Evolutionary conservation across 192 early-diverging fungal genomes (phyloP).

Genomic region (Kappamyces sp.): DNA sequence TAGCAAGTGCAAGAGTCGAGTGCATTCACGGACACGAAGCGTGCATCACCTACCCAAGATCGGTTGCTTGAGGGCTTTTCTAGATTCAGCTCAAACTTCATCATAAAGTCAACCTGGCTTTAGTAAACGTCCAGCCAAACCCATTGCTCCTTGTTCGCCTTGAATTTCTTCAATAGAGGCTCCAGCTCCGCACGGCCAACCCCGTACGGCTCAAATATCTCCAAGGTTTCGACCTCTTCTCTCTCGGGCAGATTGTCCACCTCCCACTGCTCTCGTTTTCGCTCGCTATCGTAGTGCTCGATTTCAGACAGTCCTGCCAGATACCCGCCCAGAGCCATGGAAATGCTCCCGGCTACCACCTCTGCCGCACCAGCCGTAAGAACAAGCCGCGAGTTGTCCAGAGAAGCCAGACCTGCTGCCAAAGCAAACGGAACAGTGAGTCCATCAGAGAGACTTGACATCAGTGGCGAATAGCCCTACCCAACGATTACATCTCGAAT

Average conservation of each 20-base stretch:
- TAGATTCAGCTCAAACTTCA: constrained; percentile 60
- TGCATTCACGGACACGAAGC: not conserved
- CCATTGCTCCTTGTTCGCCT: constrained; percentile 33
- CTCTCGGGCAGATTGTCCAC: constrained; percentile 43
- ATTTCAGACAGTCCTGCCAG: constrained; percentile 54
- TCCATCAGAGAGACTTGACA: constrained; percentile 30
- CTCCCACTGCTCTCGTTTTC: constrained; percentile 45
- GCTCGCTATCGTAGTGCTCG: constrained; percentile 59
- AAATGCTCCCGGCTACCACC: constrained; percentile 51
- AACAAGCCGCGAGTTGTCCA: constrained; percentile 48
- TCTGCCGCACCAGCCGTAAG: constrained; percentile 55
- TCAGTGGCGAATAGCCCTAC: constrained; percentile 2
- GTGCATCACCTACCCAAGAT: constrained; percentile 34
- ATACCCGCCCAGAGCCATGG: constrained; percentile 62
- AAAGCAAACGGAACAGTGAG: constrained; percentile 60
- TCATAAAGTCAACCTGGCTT: constrained; percentile 68
- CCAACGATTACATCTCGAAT: constrained; percentile 34
- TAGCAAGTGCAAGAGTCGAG: constrained; percentile 12
- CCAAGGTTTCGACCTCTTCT: constrained; percentile 57
- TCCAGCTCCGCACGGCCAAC: constrained; percentile 36
- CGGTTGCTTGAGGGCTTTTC: constrained; percentile 53
- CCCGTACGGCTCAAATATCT: constrained; percentile 64
- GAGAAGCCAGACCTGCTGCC: constrained; percentile 53
- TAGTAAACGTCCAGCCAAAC: not conserved
- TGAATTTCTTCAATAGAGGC: constrained; percentile 48